Conservation (phyloP, 805 yeast species). For the Schwanniomyces occidentalis region DNA sequence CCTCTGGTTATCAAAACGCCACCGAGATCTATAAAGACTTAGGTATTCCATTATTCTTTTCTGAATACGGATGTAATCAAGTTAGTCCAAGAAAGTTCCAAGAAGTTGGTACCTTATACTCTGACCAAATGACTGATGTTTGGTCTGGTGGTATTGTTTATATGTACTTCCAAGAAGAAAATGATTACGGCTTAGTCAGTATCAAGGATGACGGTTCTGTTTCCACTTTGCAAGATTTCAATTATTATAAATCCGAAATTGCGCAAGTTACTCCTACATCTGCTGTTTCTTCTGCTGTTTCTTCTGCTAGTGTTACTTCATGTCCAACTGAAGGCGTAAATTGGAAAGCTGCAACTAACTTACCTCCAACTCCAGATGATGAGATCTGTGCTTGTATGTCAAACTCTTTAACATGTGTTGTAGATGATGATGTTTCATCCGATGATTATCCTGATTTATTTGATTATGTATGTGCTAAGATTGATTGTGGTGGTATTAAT, state of each 20-base stretch:
- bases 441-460: slow-evolving; percentile 38
- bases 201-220: slow-evolving; percentile 48
- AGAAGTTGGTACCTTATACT: slow-evolving; percentile 67
- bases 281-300: slow-evolving; percentile 18
- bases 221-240: slow-evolving; percentile 61
- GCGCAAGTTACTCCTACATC: slow-evolving; percentile 41
- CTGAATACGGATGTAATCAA: slow-evolving; percentile 80
- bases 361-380: slow-evolving; percentile 47
- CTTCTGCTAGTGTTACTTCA: slow-evolving; percentile 23
- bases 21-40: slow-evolving; percentile 64
- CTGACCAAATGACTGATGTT: slow-evolving; percentile 71
- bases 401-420: slow-evolving; percentile 36
- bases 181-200: slow-evolving; percentile 72
- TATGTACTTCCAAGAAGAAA: slow-evolving; percentile 78
- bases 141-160: slow-evolving; percentile 92
- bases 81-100: slow-evolving; percentile 70
- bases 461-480: slow-evolving; percentile 29
- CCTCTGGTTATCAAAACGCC: slow-evolving; percentile 67
- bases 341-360: slow-evolving; percentile 40
- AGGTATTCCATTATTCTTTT: slow-evolving; percentile 74
- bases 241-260: slow-evolving; percentile 62
- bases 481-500: slow-evolving; percentile 39
- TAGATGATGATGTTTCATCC: slow-evolving; percentile 23
- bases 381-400: slow-evolving; percentile 38
- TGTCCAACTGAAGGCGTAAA: slow-evolving; percentile 34